Conservation (phyloP, 192 early-diverging fungal species). For the Powellomyces hirtus region DNA sequence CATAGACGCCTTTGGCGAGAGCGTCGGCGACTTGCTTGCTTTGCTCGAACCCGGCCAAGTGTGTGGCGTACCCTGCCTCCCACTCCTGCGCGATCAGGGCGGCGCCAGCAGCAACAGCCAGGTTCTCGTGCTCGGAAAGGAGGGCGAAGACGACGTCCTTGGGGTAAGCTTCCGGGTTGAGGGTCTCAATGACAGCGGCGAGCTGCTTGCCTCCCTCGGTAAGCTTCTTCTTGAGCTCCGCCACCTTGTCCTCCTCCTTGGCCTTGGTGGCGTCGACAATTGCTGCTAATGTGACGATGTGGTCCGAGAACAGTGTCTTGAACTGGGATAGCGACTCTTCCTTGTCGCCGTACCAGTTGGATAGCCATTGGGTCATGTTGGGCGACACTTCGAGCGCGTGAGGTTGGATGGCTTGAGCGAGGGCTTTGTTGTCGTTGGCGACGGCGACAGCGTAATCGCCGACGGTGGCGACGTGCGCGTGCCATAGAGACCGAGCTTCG, state of each 20-base stretch:
- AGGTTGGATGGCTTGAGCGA: conserved; percentile 15
- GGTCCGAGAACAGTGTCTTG: conserved; percentile 4
- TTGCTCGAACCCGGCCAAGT: conserved; percentile 2
- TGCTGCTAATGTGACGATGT: background rate
- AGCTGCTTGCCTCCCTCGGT: conserved; percentile 8
- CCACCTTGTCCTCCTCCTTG: background rate
- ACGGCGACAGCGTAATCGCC: conserved; percentile 11
- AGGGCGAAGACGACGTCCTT: conserved; percentile 9
- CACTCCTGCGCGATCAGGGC: background rate
- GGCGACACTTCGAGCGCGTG: background rate
- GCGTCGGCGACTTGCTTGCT: conserved; percentile 10
- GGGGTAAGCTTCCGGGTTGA: conserved; percentile 12
- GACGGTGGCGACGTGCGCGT: conserved; percentile 6
- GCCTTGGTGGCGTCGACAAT: conserved; percentile 15
- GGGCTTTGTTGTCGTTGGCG: conserved; percentile 9
- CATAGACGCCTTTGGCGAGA: conserved; percentile 2
- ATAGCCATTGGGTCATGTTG: conserved; percentile 6
- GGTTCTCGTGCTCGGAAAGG: conserved; percentile 11
- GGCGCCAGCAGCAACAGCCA: conserved; percentile 1
- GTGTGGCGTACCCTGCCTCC: background rate
- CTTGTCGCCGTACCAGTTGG: conserved; percentile 5
- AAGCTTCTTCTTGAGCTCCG: background rate
- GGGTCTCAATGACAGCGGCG: background rate
- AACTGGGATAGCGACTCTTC: background rate
- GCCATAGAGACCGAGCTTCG: conserved; percentile 15